Evolutionary conservation across 2,329 filamentous ascomycete genomes (phyloP).

Genomic region (Amauroascus niger): DNA sequence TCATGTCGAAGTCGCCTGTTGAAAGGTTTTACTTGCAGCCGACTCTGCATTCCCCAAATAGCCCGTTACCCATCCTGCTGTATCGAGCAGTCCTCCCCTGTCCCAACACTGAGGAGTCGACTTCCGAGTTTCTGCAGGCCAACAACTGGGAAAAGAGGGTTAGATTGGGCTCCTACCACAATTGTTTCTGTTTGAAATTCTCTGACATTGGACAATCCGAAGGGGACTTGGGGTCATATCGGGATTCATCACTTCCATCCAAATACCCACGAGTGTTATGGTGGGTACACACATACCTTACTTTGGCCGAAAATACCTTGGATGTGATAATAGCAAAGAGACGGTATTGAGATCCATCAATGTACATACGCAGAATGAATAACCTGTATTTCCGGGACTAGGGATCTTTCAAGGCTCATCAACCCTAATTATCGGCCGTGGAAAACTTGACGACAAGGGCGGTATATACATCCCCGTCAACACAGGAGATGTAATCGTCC

Average conservation of each 20-base stretch:
- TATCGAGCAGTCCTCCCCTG: constrained; percentile 28
- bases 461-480: constrained; percentile 20
- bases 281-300: constrained; percentile 14
- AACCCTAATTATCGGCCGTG: constrained; percentile 25
- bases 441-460: constrained; percentile 19
- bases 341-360: not conserved
- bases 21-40: constrained; percentile 21
- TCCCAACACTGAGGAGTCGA: constrained; percentile 21
- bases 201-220: not conserved
- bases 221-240: constrained; percentile 25
- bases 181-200: not conserved
- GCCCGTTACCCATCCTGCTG: constrained; percentile 27
- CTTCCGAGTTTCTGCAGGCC: constrained; percentile 23
- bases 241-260: constrained; percentile 27
- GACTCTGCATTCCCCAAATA: constrained; percentile 28
- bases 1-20: not conserved
- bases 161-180: not conserved
- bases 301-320: not conserved
- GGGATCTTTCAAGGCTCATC: constrained; percentile 24
- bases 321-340: not conserved
- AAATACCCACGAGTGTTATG: constrained; percentile 34
- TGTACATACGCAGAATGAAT: not conserved
- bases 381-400: constrained; percentile 4
- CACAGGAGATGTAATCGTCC: constrained; percentile 29
- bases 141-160: constrained; percentile 29